Conservation (phyloP, 2,329 filamentous ascomycete species). For the Emmonsia crescens region DNA sequence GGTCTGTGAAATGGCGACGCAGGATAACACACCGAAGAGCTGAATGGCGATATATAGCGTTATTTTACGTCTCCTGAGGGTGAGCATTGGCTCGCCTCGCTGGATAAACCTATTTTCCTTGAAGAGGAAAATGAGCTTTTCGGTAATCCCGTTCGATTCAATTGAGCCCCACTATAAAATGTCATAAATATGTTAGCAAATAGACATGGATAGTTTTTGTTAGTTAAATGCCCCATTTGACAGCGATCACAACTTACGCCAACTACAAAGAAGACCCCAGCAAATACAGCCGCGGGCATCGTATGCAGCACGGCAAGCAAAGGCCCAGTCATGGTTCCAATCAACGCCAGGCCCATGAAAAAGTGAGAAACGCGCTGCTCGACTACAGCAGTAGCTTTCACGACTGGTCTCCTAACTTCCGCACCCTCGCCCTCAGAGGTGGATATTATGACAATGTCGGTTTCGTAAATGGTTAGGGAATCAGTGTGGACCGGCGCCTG, state of each 20-base stretch:
- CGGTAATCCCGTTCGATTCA: constrained; percentile 43
- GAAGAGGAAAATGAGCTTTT: constrained; percentile 41
- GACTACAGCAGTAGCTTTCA: constrained; percentile 39
- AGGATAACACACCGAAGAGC: constrained; percentile 41
- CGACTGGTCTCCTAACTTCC: constrained; percentile 35
- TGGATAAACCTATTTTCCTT: constrained; percentile 39
- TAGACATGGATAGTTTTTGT: too few relatives aligned
- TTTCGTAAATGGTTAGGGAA: constrained; percentile 36
- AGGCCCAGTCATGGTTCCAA: constrained; percentile 48
- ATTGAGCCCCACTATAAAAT: constrained; percentile 36
- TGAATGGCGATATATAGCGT: constrained; percentile 43
- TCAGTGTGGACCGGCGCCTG: constrained; percentile 50
- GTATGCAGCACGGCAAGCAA: constrained; percentile 43
- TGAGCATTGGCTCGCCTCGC: constrained; percentile 37
- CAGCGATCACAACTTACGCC: constrained; percentile 39
- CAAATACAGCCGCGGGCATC: constrained; percentile 45
- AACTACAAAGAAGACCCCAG: constrained; percentile 49
- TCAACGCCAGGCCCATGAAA: constrained; percentile 42
- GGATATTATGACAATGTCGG: constrained; percentile 31
- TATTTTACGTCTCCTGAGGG: constrained; percentile 37
- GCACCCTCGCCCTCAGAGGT: constrained; percentile 32
- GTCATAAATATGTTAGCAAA: neutral
- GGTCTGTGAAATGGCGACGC: constrained; percentile 49
- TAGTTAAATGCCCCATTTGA: too few relatives aligned
- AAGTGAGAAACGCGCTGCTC: constrained; percentile 49